Evolutionary conservation across 2,329 filamentous ascomycete genomes (phyloP).

Genomic region (Cladophialophora exuberans): DNA sequence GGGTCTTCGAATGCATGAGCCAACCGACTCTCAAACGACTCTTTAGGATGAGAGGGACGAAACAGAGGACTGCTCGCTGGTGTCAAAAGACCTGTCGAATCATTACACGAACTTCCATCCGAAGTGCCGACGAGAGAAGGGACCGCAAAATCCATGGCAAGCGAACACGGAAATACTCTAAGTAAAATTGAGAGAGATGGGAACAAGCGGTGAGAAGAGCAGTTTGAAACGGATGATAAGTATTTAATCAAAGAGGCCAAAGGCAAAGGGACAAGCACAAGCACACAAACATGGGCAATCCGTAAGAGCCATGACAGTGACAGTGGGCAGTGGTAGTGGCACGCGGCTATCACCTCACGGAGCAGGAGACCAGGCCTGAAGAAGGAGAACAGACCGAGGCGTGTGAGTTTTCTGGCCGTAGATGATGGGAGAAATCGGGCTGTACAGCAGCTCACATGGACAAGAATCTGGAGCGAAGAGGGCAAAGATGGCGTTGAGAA

Average conservation of each 20-base stretch:
- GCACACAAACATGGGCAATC: too few relatives aligned
- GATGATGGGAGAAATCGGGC: constrained; percentile 3
- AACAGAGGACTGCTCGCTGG: constrained; percentile 22
- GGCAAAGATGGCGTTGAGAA: not conserved
- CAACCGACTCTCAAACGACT: constrained; percentile 16
- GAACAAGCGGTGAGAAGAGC: not conserved
- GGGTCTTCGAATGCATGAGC: constrained; percentile 18
- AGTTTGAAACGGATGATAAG: not conserved
- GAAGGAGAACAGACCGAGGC: constrained; percentile 1
- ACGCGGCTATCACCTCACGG: too few relatives aligned
- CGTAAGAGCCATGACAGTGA: too few relatives aligned
- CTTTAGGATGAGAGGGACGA: constrained; percentile 20
- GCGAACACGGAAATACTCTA: not conserved
- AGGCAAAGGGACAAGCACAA: too few relatives aligned
- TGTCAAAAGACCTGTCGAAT: constrained; percentile 20
- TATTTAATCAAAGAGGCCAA: constrained; percentile 7
- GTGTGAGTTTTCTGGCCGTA: too few relatives aligned
- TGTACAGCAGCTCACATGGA: constrained; percentile 10
- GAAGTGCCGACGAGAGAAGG: constrained; percentile 24
- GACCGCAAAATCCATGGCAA: constrained; percentile 18
- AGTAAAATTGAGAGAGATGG: not conserved
- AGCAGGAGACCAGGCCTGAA: constrained; percentile 1
- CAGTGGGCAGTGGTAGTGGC: too few relatives aligned
- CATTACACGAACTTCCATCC: constrained; percentile 21
- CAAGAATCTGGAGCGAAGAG: constrained; percentile 3